These are phyloP conservation scores for Ottelia alismoides DNA, from an alignment of 106 monocot species.

Conservation along the genomic window DNA sequence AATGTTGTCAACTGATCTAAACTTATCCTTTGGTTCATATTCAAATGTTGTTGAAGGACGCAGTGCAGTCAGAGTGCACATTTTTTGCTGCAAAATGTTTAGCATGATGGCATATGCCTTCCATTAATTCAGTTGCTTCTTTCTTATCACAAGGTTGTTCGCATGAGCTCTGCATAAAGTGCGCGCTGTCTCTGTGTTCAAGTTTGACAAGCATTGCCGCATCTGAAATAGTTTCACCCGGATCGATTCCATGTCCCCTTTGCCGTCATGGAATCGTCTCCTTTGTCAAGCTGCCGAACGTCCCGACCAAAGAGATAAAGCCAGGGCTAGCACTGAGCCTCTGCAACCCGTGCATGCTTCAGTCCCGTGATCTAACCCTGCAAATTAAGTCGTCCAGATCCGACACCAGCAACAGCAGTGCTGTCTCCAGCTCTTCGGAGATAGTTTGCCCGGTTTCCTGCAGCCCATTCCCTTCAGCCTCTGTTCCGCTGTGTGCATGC, in stretches of 20 bases:
- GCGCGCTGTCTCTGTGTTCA: conserved; percentile 74
- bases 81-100: too few relatives aligned
- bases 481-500: conserved; percentile 33
- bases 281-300: conserved; percentile 35
- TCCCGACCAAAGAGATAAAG: conserved; percentile 35
- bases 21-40: too few relatives aligned
- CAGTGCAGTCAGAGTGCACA: too few relatives aligned
- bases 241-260: conserved; percentile 86
- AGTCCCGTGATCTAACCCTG: conserved; percentile 14
- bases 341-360: conserved; percentile 72
- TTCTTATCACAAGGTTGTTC: conserved; percentile 64
- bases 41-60: too few relatives aligned
- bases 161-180: conserved; percentile 78
- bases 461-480: conserved; percentile 59
- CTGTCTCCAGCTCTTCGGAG: conserved; percentile 30
- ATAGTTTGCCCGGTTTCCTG: conserved; percentile 64
- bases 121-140: too few relatives aligned
- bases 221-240: conserved; percentile 46
- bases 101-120: too few relatives aligned
- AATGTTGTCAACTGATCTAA: too few relatives aligned
- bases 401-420: conserved; percentile 32
- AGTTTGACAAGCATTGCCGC: conserved; percentile 46
- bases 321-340: conserved; percentile 37
- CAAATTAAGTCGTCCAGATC: conserved; percentile 12
- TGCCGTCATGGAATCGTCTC: conserved; percentile 75